Conservation (phyloP, 176 grass and related monocot genomes). For the Avena sativa region DNA sequence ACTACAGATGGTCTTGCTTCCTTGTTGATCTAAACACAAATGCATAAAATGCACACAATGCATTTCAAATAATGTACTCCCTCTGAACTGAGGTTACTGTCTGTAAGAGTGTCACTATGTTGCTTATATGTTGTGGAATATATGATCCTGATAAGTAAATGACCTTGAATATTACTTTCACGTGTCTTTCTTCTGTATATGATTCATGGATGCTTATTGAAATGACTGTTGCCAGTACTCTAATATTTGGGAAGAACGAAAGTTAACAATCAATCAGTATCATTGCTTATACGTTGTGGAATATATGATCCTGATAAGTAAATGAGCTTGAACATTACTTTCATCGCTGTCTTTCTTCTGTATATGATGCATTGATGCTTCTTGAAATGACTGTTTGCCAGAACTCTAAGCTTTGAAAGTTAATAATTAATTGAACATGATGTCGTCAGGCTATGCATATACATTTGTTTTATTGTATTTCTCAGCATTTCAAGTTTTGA, state of each 20-base stretch:
- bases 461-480: not conserved
- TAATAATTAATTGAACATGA: not conserved
- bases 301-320: slow-evolving; percentile 7
- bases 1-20: slow-evolving; percentile 4
- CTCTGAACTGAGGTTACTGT: not conserved
- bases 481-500: slow-evolving; percentile 8
- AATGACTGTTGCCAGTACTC: slow-evolving; percentile 11
- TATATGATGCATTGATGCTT: slow-evolving; percentile 2
- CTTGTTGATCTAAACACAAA: not conserved
- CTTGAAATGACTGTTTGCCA: slow-evolving; percentile 12
- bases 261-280: not conserved
- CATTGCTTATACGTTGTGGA: not conserved
- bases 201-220: not conserved
- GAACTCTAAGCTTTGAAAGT: not conserved
- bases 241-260: not conserved
- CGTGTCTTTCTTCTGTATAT: not conserved
- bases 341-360: not conserved
- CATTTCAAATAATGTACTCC: not conserved
- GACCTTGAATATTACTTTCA: slow-evolving; percentile 5
- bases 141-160: slow-evolving; percentile 17
- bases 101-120: not conserved
- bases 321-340: slow-evolving; percentile 9
- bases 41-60: slow-evolving; percentile 4
- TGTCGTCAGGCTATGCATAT: not conserved
- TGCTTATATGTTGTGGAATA: not conserved